A percentile compares a stretch with the other conserved stretches of the same genome.
Conservation (phyloP, 1,284 basidiomycete genomes). For the Boletus mariae region DNA sequence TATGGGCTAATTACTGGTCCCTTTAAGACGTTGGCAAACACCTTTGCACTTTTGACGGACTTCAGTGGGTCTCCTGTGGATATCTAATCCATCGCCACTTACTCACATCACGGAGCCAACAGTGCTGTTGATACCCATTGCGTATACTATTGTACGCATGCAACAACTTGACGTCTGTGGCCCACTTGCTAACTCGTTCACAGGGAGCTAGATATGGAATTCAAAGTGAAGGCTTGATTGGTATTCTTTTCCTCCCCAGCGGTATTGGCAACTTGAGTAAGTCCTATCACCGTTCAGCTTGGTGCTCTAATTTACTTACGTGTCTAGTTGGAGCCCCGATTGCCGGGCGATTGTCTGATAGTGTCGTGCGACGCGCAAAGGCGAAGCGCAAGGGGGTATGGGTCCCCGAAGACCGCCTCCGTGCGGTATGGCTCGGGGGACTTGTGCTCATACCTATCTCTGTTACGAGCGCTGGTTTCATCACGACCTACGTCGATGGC, state of each 20-base stretch:
- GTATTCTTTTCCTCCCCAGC: slow-evolving; percentile 55
- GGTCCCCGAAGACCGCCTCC: slow-evolving; percentile 61
- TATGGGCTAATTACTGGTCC: neutral
- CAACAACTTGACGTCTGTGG: neutral
- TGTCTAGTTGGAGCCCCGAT: slow-evolving; percentile 48
- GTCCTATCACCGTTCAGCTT: slow-evolving; percentile 7
- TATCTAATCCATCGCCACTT: neutral
- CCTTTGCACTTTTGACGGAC: slow-evolving; percentile 41
- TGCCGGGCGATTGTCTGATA: slow-evolving; percentile 52
- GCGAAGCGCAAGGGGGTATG: slow-evolving; percentile 45
- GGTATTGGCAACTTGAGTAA: slow-evolving; percentile 60
- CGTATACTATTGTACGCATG: slow-evolving; percentile 31
- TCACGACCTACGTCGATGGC: slow-evolving; percentile 37
- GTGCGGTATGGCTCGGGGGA: slow-evolving; percentile 45
- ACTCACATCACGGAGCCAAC: neutral
- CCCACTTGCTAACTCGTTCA: slow-evolving; percentile 1
- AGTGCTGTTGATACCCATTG: slow-evolving; percentile 39
- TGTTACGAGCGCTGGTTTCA: slow-evolving; percentile 19
- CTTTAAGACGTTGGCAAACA: slow-evolving; percentile 40
- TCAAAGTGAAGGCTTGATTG: slow-evolving; percentile 54
- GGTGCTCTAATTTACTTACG: neutral
- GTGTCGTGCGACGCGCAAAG: slow-evolving; percentile 43
- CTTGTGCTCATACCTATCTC: slow-evolving; percentile 40
- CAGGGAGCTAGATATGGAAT: slow-evolving; percentile 60
- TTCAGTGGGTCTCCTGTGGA: slow-evolving; percentile 34